A percentile compares a stretch with the other conserved stretches of the same genome.
Conservation (phyloP, 805 yeast species). For the Wickerhamiella azyma region DNA sequence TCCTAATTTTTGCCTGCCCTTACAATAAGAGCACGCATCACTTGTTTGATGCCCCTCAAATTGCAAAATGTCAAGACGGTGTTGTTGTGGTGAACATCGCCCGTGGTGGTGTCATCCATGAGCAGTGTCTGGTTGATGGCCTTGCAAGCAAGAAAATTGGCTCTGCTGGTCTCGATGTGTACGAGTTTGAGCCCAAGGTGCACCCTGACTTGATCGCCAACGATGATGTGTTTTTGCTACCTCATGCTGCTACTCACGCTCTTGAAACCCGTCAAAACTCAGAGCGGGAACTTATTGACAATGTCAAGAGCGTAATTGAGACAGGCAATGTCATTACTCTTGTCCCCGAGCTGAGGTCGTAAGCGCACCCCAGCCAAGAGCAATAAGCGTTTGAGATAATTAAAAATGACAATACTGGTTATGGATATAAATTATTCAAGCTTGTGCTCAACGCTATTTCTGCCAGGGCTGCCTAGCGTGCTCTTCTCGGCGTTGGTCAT, state of each 20-base stretch:
- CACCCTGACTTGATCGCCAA: slow-evolving; percentile 38
- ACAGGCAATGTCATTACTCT: slow-evolving; percentile 54
- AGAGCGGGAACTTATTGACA: slow-evolving; percentile 62
- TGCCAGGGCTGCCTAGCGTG: background rate
- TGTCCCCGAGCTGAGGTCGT: slow-evolving; percentile 45
- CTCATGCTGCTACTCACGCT: slow-evolving; percentile 82
- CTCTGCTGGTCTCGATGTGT: slow-evolving; percentile 51
- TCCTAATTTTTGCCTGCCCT: slow-evolving; percentile 65
- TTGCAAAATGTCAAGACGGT: slow-evolving; percentile 63
- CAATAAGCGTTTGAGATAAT: too few species aligned
- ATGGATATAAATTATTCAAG: background rate
- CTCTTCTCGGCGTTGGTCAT: background rate
- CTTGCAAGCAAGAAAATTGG: slow-evolving; percentile 41
- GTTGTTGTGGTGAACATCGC: slow-evolving; percentile 74
- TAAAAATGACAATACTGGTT: background rate
- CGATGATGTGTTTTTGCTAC: slow-evolving; percentile 49
- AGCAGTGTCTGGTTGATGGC: slow-evolving; percentile 37
- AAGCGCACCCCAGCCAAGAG: too few species aligned
- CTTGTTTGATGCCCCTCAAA: slow-evolving; percentile 44
- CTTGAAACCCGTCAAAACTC: slow-evolving; percentile 55
- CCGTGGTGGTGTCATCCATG: slow-evolving; percentile 69
- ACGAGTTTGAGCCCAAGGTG: slow-evolving; percentile 49
- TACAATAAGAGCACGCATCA: slow-evolving; percentile 61
- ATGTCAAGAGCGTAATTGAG: slow-evolving; percentile 39
- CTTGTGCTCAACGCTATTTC: background rate